Evolutionary conservation across 2,329 filamentous ascomycete species (phyloP).

Genomic region (Lachnellula willkommii): DNA sequence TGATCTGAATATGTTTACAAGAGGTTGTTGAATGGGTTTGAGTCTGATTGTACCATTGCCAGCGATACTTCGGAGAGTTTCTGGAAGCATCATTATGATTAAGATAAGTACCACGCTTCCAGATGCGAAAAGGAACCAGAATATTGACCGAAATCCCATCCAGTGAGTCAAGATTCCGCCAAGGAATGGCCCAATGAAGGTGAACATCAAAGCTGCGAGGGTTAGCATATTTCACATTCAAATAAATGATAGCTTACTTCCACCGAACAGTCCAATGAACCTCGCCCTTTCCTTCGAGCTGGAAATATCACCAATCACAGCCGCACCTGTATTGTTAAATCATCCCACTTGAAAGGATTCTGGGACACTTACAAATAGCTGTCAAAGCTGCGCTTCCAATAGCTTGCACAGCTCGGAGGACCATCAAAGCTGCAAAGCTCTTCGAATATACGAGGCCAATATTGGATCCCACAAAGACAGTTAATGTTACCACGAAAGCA

Average conservation of each 20-base stretch:
- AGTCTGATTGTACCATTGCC: conserved; percentile 27
- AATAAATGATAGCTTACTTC: conserved; percentile 1
- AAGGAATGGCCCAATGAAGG: conserved; percentile 40
- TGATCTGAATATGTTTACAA: conserved; percentile 14
- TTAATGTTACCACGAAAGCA: conserved; percentile 44
- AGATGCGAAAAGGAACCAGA: conserved; percentile 47
- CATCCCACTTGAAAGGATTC: background rate
- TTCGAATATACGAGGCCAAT: conserved; percentile 39
- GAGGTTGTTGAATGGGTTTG: conserved; percentile 35
- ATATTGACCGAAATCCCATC: conserved; percentile 44
- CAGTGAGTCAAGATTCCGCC: conserved; percentile 41
- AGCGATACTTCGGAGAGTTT: conserved; percentile 22
- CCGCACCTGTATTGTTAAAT: conserved; percentile 34
- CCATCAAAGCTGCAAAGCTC: conserved; percentile 42
- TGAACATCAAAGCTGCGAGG: conserved; percentile 30
- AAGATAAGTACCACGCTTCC: conserved; percentile 32
- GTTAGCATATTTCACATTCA: conserved; percentile 1
- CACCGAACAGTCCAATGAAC: conserved; percentile 56
- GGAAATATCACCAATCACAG: conserved; percentile 58
- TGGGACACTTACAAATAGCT: conserved; percentile 37
- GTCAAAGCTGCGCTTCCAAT: conserved; percentile 55
- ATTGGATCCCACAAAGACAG: conserved; percentile 42
- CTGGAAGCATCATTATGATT: conserved; percentile 18
- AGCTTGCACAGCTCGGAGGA: conserved; percentile 51
- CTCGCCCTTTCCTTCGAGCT: conserved; percentile 54